phyloP scores from a whole-genome alignment of 495 filamentous ascomycete species.

The Trichoderma reesei region DNA sequence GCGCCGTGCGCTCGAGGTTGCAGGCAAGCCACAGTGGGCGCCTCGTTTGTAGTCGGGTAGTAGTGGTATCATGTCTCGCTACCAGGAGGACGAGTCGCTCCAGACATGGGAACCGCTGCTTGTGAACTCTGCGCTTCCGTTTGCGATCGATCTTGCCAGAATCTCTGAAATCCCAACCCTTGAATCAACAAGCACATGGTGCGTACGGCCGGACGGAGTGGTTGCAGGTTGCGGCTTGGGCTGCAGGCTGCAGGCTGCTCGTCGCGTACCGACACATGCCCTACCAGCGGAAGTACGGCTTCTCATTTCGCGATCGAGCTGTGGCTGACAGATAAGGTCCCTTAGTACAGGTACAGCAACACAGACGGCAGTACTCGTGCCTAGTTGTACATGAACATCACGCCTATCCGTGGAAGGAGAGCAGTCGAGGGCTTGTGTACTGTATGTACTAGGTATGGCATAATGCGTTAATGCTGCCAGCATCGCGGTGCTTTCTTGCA shows the following conservation, averaged over 20 bases:
- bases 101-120: too few species aligned
- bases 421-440: neutral
- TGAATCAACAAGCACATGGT: neutral
- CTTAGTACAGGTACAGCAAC: too few species aligned
- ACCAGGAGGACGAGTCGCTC: too few species aligned
- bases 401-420: too few species aligned
- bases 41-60: neutral
- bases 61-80: too few species aligned
- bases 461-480: neutral
- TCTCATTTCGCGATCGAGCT: neutral
- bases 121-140: neutral
- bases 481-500: neutral
- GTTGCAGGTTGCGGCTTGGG: neutral
- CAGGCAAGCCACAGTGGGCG: neutral
- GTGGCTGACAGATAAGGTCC: too few species aligned
- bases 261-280: too few species aligned
- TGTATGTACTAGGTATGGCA: neutral
- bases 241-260: neutral
- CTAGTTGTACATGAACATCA: too few species aligned
- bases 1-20: neutral
- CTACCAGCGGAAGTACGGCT: too few species aligned
- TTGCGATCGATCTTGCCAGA: constrained; percentile 2
- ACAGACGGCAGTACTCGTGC: too few species aligned
- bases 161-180: neutral
- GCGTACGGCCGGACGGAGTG: neutral